These are phyloP conservation scores for Suhomyces ambrosiae DNA, from an alignment of 1,139 yeast species.

Conservation along the genomic window DNA sequence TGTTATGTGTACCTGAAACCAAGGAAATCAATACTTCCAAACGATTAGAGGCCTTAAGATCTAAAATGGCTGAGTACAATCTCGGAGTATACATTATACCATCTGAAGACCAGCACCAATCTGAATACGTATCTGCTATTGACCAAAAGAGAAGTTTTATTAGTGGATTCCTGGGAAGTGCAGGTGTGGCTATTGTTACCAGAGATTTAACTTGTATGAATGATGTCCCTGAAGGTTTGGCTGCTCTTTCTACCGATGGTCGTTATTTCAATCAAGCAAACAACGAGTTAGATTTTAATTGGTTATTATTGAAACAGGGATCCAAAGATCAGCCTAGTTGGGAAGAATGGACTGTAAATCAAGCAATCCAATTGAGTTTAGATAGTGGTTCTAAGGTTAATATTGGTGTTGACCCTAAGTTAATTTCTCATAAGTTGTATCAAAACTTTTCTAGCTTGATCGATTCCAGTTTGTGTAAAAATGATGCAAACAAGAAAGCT, in stretches of 20 bases:
- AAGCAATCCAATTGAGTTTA: conserved; percentile 55
- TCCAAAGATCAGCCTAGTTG: conserved; percentile 73
- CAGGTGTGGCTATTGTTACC: conserved; percentile 89
- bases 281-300: conserved; percentile 83
- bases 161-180: conserved; percentile 91
- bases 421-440: conserved; percentile 54
- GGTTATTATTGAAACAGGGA: conserved; percentile 85
- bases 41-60: conserved; percentile 65
- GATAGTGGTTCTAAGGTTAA: conserved; percentile 45
- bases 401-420: conserved; percentile 60
- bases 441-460: conserved; percentile 30
- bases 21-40: conserved; percentile 58
- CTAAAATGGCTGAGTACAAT: conserved; percentile 61
- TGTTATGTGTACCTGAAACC: conserved; percentile 46
- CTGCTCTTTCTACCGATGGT: conserved; percentile 91
- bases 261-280: conserved; percentile 91
- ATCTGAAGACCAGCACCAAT: conserved; percentile 92
- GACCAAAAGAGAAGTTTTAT: conserved; percentile 88
- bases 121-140: conserved; percentile 78
- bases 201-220: conserved; percentile 65
- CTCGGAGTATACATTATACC: conserved; percentile 83
- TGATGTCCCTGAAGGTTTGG: conserved; percentile 61
- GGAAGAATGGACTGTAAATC: conserved; percentile 81
- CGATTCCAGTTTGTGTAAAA: conserved; percentile 21
- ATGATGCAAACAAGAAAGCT: conserved; percentile 30